Evolutionary conservation across 495 filamentous ascomycete species (phyloP).

Genomic region (Aspergillus biplanus): DNA sequence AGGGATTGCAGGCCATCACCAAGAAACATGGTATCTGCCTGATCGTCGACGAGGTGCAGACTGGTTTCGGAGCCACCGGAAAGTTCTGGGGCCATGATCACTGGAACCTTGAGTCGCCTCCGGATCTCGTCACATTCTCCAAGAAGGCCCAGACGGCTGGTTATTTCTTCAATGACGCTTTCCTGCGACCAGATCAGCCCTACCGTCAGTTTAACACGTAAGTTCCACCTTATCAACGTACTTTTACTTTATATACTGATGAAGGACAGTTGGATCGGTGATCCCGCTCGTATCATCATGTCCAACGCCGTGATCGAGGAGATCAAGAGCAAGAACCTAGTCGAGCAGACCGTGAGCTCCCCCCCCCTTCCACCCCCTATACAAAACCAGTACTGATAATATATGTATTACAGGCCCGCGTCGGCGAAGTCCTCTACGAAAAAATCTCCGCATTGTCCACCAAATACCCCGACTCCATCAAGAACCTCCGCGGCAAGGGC

Average conservation of each 20-base stretch:
- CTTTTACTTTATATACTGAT: too few species aligned
- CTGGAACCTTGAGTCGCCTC: constrained; percentile 83
- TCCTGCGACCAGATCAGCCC: constrained; percentile 95
- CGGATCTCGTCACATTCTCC: constrained; percentile 97
- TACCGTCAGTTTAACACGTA: constrained; percentile 97
- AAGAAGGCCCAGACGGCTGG: constrained; percentile 99
- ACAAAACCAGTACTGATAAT: too few species aligned
- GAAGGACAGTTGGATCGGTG: constrained; percentile 79
- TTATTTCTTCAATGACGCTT: constrained; percentile 90
- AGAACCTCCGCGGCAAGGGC: constrained; percentile 90
- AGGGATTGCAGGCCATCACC: constrained; percentile 80
- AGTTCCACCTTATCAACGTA: too few species aligned
- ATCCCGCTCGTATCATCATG: constrained; percentile 85
- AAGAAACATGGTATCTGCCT: constrained; percentile 83
- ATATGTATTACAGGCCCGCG: too few species aligned
- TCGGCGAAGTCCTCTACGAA: too few species aligned
- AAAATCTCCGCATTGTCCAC: too few species aligned
- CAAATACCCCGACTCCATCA: constrained; percentile 78
- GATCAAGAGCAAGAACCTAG: constrained; percentile 78
- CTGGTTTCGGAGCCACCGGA: constrained; percentile 88
- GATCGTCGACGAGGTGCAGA: constrained; percentile 99
- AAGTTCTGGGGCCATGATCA: constrained; percentile 99
- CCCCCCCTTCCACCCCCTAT: too few species aligned
- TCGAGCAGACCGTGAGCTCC: constrained; percentile 70
- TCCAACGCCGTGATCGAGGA: constrained; percentile 93